A percentile compares a stretch with the other conserved stretches of the same genome.
phyloP scores from a whole-genome alignment of 805 yeast species.

The Metschnikowia hibisci region DNA sequence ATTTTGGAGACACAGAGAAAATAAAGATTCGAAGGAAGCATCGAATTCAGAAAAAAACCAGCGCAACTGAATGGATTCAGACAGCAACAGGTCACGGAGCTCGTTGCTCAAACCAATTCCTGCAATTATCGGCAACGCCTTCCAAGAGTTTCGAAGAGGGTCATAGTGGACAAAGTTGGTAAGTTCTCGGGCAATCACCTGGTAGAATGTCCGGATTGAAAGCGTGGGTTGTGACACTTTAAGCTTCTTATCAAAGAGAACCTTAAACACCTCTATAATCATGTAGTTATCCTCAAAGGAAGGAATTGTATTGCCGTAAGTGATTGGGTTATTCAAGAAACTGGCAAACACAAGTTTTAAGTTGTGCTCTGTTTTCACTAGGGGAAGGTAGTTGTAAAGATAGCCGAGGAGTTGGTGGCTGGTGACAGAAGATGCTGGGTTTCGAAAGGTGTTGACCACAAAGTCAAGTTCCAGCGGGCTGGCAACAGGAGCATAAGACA shows the following conservation, averaged over 20 bases:
- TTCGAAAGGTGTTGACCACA: conserved; percentile 41
- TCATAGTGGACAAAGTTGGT: conserved; percentile 27
- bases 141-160: conserved; percentile 39
- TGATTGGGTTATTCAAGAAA: conserved; percentile 41
- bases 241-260: conserved; percentile 43
- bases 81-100: conserved; percentile 30
- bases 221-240: conserved; percentile 47
- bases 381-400: conserved; percentile 49
- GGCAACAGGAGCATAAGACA: neutral
- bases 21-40: conserved; percentile 23
- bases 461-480: conserved; percentile 45
- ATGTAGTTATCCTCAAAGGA: conserved; percentile 31
- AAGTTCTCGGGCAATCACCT: conserved; percentile 32
- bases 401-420: conserved; percentile 39
- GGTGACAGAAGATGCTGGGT: conserved; percentile 34
- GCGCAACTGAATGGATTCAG: conserved; percentile 24
- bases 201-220: conserved; percentile 42
- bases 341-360: conserved; percentile 41
- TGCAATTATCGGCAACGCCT: conserved; percentile 43
- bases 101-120: conserved; percentile 42
- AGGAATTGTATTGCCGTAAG: conserved; percentile 20
- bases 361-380: conserved; percentile 44
- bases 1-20: conserved; percentile 23
- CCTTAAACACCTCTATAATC: conserved; percentile 47
- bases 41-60: conserved; percentile 39